Evolutionary conservation across 2,329 filamentous ascomycete species (phyloP).

Genomic region (Ustilaginoidea virens): DNA sequence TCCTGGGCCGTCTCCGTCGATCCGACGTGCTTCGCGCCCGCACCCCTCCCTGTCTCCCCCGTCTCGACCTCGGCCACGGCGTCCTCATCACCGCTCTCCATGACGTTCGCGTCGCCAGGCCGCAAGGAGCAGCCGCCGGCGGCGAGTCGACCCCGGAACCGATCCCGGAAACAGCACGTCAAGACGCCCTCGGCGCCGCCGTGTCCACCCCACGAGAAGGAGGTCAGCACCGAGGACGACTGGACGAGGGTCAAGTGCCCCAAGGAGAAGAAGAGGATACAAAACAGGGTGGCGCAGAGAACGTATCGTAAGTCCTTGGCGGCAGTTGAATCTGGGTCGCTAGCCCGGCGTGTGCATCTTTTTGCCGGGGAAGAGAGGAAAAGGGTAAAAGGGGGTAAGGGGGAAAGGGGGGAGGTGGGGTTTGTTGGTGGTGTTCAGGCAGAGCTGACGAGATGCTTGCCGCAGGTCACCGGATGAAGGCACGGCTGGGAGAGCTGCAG

Average conservation of each 20-base stretch:
- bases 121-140: neutral
- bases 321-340: too few species aligned
- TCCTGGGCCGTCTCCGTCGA: too few species aligned
- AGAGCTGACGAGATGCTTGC: too few species aligned
- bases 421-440: too few species aligned
- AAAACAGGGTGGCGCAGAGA: slow-evolving; percentile 7
- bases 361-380: too few species aligned
- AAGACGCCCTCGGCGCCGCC: slow-evolving; percentile 1
- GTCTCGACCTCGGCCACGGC: slow-evolving; percentile 1
- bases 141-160: neutral
- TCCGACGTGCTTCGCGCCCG: too few species aligned
- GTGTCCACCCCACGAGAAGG: slow-evolving; percentile 3
- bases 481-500: slow-evolving; percentile 14
- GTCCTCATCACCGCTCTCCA: neutral
- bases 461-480: slow-evolving; percentile 17
- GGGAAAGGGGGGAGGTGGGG: too few species aligned
- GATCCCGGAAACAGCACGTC: slow-evolving; percentile 1
- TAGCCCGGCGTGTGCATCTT: too few species aligned
- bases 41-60: slow-evolving; percentile 2
- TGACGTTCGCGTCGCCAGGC: neutral
- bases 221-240: slow-evolving; percentile 6
- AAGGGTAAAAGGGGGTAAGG: too few species aligned
- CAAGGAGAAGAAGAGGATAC: slow-evolving; percentile 7
- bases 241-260: slow-evolving; percentile 6
- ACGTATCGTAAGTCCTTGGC: slow-evolving; percentile 13